Percentiles rank a stretch among this genome's conserved stretches.
phyloP scores from a whole-genome alignment of 2,329 filamentous ascomycete species.

The Cladosporium sp. region DNA sequence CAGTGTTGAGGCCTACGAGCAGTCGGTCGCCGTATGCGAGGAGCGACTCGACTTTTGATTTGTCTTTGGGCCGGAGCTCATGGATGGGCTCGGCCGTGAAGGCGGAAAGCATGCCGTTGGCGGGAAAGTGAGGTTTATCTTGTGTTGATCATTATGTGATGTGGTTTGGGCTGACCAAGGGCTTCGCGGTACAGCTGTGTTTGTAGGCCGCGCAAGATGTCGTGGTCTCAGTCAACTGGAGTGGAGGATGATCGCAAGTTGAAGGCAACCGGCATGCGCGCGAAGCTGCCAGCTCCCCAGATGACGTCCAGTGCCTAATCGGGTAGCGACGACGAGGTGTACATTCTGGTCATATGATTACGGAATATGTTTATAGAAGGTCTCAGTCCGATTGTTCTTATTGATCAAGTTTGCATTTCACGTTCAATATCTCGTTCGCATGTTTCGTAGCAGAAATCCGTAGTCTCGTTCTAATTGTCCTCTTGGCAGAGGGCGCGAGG shows the following conservation, averaged over 20 bases:
- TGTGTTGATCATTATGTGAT: slow-evolving; percentile 9
- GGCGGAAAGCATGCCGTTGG: slow-evolving; percentile 67
- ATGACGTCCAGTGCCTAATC: slow-evolving; percentile 8
- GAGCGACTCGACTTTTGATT: slow-evolving; percentile 94
- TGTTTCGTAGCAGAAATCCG: too few relatives aligned
- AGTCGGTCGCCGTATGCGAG: slow-evolving; percentile 89
- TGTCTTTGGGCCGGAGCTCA: slow-evolving; percentile 93
- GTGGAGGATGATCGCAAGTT: too few relatives aligned
- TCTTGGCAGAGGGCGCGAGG: background rate
- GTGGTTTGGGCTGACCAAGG: background rate
- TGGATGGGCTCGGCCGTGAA: slow-evolving; percentile 95
- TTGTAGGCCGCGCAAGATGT: background rate
- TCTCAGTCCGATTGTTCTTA: background rate
- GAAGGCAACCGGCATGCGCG: too few relatives aligned
- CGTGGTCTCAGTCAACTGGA: too few relatives aligned
- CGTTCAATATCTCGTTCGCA: too few relatives aligned
- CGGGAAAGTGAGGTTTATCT: background rate
- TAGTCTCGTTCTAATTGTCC: background rate
- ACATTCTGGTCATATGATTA: background rate
- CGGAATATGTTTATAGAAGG: background rate
- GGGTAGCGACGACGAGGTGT: slow-evolving; percentile 9
- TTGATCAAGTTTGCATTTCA: too few relatives aligned
- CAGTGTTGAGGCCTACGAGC: slow-evolving; percentile 86
- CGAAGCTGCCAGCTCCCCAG: background rate
- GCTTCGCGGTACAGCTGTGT: too few relatives aligned